phyloP scores from a whole-genome alignment of 2,329 filamentous ascomycete genomes.

The Colletotrichum navitas region DNA sequence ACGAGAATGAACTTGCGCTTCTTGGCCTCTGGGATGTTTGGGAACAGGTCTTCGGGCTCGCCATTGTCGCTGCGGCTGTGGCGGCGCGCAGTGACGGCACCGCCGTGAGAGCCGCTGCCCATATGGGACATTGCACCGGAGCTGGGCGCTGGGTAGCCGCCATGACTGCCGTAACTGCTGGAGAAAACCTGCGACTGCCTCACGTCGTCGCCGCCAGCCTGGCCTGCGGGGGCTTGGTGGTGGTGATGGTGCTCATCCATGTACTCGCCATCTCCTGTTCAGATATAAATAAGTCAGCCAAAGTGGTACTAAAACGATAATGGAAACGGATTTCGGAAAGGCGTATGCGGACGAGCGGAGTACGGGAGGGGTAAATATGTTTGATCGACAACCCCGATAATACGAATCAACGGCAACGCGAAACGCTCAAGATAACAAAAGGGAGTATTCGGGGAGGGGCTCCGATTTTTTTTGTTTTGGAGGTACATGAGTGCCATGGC shows the following conservation, averaged over 20 bases:
- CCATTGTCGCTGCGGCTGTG: slow-evolving; percentile 63
- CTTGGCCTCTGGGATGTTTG: slow-evolving; percentile 88
- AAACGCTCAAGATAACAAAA: slow-evolving; percentile 36
- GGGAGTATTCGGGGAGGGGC: slow-evolving; percentile 17
- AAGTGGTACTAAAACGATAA: slow-evolving; percentile 36
- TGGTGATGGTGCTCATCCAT: slow-evolving; percentile 78
- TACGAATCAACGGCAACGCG: slow-evolving; percentile 33
- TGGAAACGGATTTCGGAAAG: slow-evolving; percentile 29
- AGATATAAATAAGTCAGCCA: slow-evolving; percentile 43
- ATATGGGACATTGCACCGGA: slow-evolving; percentile 75
- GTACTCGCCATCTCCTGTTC: slow-evolving; percentile 69
- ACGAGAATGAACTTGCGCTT: slow-evolving; percentile 97
- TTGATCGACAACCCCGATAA: slow-evolving; percentile 39
- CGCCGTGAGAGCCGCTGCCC: slow-evolving; percentile 48
- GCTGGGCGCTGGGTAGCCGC: slow-evolving; percentile 67
- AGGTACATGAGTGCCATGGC: slow-evolving; percentile 35
- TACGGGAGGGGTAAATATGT: slow-evolving; percentile 38
- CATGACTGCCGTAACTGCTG: slow-evolving; percentile 71
- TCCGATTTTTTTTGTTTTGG: slow-evolving; percentile 12
- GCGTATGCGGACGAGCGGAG: slow-evolving; percentile 35
- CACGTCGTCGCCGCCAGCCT: slow-evolving; percentile 69
- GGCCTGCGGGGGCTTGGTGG: slow-evolving; percentile 69
- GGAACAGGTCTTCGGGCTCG: slow-evolving; percentile 80
- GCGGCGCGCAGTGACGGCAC: slow-evolving; percentile 54
- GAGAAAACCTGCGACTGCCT: slow-evolving; percentile 82